Percentiles rank a stretch among this genome's conserved stretches.
These are phyloP conservation scores for Gentiana macrophylla DNA, from an alignment of 257 asterid genomes.

Conservation along the genomic window DNA sequence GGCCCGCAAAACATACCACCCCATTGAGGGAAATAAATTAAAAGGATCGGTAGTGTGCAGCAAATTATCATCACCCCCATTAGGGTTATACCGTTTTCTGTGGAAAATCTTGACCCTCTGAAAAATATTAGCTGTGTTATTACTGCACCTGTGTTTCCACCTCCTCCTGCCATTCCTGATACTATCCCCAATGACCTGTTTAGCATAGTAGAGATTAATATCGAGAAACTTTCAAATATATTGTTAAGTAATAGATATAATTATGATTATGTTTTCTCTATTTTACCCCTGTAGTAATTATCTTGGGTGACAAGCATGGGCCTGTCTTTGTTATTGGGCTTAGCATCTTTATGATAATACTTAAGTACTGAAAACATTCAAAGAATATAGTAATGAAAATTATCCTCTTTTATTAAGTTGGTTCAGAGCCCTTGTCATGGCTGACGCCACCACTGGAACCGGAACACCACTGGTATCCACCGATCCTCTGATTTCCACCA, in stretches of 20 bases:
- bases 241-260: not conserved
- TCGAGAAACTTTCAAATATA: not conserved
- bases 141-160: constrained; percentile 76
- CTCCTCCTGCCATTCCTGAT: constrained; percentile 86
- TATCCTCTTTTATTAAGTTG: no score
- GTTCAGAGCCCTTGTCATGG: no score
- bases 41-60: constrained; percentile 34
- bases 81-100: constrained; percentile 56
- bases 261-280: not conserved
- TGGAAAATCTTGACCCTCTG: constrained; percentile 53
- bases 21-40: constrained; percentile 88
- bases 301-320: no score
- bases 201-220: not conserved
- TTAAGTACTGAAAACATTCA: no score
- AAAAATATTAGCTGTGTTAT: constrained; percentile 73
- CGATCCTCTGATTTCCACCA: no score
- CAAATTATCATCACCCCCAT: constrained; percentile 84
- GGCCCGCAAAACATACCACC: constrained; percentile 75
- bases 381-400: no score
- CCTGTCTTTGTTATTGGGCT: no score
- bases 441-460: no score
- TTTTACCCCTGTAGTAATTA: no score
- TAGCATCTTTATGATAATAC: no score
- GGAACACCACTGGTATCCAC: no score
- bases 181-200: constrained; percentile 65